Conservation (phyloP, 768 basidiomycete species). For the Xerocomus potaroensis region DNA sequence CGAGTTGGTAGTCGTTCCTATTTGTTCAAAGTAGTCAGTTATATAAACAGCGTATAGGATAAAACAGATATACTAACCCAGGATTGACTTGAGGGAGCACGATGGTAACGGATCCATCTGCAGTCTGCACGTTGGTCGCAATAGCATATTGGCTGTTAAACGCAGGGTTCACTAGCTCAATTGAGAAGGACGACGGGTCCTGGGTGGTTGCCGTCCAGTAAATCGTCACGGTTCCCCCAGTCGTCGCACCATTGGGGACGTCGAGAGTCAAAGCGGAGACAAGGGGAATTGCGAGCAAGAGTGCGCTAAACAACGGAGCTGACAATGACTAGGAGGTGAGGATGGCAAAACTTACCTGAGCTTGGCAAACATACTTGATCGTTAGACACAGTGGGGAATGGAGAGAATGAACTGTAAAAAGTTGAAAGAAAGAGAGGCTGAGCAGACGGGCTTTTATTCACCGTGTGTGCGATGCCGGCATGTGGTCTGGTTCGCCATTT, state of each 20-base stretch:
- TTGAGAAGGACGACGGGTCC: slow-evolving; percentile 42
- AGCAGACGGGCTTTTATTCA: slow-evolving; percentile 28
- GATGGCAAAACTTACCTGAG: slow-evolving; percentile 37
- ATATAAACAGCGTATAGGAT: neutral
- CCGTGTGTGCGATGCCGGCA: slow-evolving; percentile 19
- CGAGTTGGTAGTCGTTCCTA: slow-evolving; percentile 47
- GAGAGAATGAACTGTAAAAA: slow-evolving; percentile 16
- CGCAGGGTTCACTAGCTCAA: slow-evolving; percentile 44
- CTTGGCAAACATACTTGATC: slow-evolving; percentile 47
- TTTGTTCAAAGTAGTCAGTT: neutral
- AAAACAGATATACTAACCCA: slow-evolving; percentile 36
- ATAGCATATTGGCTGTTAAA: slow-evolving; percentile 57
- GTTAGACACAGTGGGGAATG: slow-evolving; percentile 13
- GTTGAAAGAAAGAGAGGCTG: no score
- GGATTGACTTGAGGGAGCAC: slow-evolving; percentile 43
- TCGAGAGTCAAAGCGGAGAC: slow-evolving; percentile 42
- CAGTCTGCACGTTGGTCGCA: slow-evolving; percentile 48
- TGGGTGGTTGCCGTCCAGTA: slow-evolving; percentile 40
- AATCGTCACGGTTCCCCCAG: slow-evolving; percentile 36
- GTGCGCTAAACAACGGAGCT: slow-evolving; percentile 30
- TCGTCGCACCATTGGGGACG: slow-evolving; percentile 31
- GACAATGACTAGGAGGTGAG: accelerated
- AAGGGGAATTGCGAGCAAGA: slow-evolving; percentile 43
- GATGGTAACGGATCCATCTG: slow-evolving; percentile 33
- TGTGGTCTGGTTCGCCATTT: slow-evolving; percentile 3